phyloP scores from a whole-genome alignment of 2,329 filamentous ascomycete species.

The Tricladium varicosporioides region DNA sequence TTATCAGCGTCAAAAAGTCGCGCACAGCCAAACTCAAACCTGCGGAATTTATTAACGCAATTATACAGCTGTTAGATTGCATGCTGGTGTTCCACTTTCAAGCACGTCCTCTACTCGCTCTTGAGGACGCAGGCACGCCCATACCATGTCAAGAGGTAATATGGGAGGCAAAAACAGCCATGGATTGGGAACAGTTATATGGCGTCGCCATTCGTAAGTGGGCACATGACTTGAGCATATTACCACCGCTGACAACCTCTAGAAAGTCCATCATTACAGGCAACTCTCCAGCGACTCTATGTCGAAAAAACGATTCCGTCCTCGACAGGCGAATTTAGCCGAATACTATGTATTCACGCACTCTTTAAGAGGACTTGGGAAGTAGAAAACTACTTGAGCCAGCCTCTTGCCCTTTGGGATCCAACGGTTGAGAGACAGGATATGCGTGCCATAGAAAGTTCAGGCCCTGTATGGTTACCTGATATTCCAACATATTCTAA shows the following conservation, averaged over 20 bases:
- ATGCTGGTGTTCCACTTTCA: conserved; percentile 40
- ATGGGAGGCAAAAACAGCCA: conserved; percentile 38
- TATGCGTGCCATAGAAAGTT: conserved; percentile 33
- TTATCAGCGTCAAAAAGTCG: background rate
- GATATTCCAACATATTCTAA: conserved; percentile 45
- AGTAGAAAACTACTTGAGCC: conserved; percentile 43
- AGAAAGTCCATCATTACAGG: conserved; percentile 38
- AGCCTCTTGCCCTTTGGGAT: conserved; percentile 45
- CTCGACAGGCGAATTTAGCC: conserved; percentile 47
- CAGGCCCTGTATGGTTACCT: conserved; percentile 45
- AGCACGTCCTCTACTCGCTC: conserved; percentile 34
- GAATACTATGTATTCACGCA: conserved; percentile 48
- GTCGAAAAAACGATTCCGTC: conserved; percentile 46
- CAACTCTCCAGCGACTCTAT: conserved; percentile 45
- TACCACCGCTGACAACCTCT: background rate
- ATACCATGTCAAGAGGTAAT: conserved; percentile 41
- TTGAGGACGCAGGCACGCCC: conserved; percentile 40
- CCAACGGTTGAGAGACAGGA: conserved; percentile 41
- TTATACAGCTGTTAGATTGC: conserved; percentile 39
- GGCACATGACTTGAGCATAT: conserved; percentile 3
- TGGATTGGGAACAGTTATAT: conserved; percentile 34
- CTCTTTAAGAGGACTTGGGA: conserved; percentile 50
- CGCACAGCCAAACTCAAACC: background rate
- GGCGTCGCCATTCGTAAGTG: conserved; percentile 18
- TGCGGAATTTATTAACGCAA: background rate